Conservation (phyloP, 768 basidiomycete species). For the Russula virescens region DNA sequence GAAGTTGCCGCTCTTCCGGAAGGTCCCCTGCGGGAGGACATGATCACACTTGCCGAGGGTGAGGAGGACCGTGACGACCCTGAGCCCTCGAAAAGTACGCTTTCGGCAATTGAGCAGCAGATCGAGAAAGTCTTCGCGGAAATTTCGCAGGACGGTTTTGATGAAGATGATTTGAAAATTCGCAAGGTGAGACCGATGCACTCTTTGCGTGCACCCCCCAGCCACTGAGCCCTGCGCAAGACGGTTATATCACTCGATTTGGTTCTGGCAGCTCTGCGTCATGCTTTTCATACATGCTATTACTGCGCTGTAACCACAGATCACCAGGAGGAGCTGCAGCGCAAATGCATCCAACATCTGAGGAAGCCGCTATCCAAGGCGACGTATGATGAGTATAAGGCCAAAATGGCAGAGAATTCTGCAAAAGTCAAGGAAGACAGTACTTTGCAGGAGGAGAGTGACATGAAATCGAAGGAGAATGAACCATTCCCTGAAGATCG, state of each 20-base stretch:
- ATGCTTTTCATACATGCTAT: conserved; percentile 93
- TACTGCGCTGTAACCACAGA: conserved; percentile 93
- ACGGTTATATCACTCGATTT: conserved; percentile 81
- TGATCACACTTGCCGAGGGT: conserved; percentile 24
- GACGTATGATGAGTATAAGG: conserved; percentile 54
- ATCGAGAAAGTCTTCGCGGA: conserved; percentile 72
- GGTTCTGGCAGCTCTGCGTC: conserved; percentile 88
- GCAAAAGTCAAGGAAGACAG: conserved; percentile 42
- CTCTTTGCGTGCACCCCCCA: conserved; percentile 15
- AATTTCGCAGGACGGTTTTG: conserved; percentile 55
- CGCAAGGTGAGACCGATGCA: conserved; percentile 54
- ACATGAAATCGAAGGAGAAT: conserved; percentile 31
- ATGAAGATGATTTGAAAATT: conserved; percentile 59
- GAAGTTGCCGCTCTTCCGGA: conserved; percentile 22
- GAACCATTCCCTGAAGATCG: conserved; percentile 28
- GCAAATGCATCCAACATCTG: conserved; percentile 90
- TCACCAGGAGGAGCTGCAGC: conserved; percentile 91
- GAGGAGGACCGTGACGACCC: conserved; percentile 39
- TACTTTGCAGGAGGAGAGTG: conserved; percentile 37
- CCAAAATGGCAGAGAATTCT: conserved; percentile 42
- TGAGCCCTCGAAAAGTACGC: conserved; percentile 60
- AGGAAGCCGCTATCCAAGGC: conserved; percentile 67
- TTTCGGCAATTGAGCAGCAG: conserved; percentile 73
- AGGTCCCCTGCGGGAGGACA: conserved; percentile 24
- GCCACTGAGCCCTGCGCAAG: conserved; percentile 36